Conservation (phyloP, 352 stramenopile genomes). For the Pilasporangium apinafurcum region DNA sequence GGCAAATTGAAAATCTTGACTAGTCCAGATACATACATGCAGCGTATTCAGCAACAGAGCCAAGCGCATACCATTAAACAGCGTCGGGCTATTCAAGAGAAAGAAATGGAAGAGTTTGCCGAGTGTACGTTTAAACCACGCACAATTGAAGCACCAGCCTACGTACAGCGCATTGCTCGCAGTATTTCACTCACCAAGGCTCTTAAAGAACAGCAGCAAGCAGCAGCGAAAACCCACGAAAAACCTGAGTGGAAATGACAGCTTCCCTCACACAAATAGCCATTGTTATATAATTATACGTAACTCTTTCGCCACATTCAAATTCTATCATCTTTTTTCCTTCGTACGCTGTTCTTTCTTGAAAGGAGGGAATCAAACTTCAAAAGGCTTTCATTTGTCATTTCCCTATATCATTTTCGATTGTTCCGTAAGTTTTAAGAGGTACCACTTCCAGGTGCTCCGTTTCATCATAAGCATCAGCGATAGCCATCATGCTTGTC, state of each 20-base stretch:
- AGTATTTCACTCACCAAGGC: conserved; percentile 70
- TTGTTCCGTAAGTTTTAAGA: conserved; percentile 8
- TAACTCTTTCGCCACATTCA: no score
- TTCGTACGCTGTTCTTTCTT: background rate
- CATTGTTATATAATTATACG: no score
- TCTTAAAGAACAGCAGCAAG: conserved; percentile 51
- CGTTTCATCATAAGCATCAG: conserved; percentile 8
- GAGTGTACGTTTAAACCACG: conserved; percentile 83
- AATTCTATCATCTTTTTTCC: background rate
- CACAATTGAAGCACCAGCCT: conserved; percentile 78
- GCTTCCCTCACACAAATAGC: background rate
- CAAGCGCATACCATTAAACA: conserved; percentile 69
- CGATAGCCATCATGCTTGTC: conserved; percentile 8
- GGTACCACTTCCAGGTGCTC: conserved; percentile 8
- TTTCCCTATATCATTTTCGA: no score
- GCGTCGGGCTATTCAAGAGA: conserved; percentile 65
- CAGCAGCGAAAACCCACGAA: conserved; percentile 22
- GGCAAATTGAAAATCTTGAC: conserved; percentile 75
- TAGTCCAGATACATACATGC: conserved; percentile 74
- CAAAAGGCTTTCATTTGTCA: no score
- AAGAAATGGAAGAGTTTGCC: conserved; percentile 77
- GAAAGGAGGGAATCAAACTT: no score
- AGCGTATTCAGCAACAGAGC: conserved; percentile 75
- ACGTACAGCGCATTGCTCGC: conserved; percentile 77
- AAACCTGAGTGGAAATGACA: conserved; percentile 66